A percentile compares a stretch with the other conserved stretches of the same genome.
phyloP scores from a whole-genome alignment of 2,329 filamentous ascomycete species.

The Colletotrichum orchidophilum region DNA sequence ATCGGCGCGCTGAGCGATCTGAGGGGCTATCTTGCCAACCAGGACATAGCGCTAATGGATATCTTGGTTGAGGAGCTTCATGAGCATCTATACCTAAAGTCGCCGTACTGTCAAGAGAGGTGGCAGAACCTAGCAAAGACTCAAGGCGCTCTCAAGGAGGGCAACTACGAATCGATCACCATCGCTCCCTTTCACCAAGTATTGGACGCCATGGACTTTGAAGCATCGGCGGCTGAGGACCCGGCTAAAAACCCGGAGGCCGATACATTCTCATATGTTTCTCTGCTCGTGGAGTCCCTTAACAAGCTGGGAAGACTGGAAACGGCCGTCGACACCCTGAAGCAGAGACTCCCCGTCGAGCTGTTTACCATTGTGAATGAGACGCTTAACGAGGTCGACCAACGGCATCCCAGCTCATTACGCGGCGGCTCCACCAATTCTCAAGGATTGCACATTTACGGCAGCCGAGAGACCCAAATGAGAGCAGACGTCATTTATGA shows the following conservation, averaged over 20 bases:
- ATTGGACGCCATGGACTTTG: constrained; percentile 69
- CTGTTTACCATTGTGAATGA: constrained; percentile 94
- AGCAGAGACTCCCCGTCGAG: constrained; percentile 92
- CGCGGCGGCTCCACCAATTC: constrained; percentile 63
- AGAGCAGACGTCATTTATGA: constrained; percentile 89
- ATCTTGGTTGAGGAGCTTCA: constrained; percentile 98
- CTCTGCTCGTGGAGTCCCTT: constrained; percentile 85
- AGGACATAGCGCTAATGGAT: constrained; percentile 90
- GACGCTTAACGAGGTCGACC: constrained; percentile 92
- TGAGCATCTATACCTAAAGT: constrained; percentile 96
- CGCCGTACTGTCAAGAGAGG: constrained; percentile 94
- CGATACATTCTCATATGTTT: constrained; percentile 94
- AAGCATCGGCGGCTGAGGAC: constrained; percentile 78
- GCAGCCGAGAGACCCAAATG: constrained; percentile 77
- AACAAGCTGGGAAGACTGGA: constrained; percentile 91
- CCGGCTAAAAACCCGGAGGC: constrained; percentile 92
- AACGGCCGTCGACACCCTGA: constrained; percentile 86
- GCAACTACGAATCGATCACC: constrained; percentile 54
- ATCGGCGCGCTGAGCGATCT: constrained; percentile 91
- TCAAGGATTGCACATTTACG: constrained; percentile 70
- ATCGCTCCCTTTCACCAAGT: constrained; percentile 67
- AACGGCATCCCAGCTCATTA: constrained; percentile 87
- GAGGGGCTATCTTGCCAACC: constrained; percentile 88
- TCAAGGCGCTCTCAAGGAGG: constrained; percentile 64
- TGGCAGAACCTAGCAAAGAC: constrained; percentile 86